Base-by-base conservation (phyloP, 2,329 filamentous ascomycete genomes). In the Apiospora marii region DNA sequence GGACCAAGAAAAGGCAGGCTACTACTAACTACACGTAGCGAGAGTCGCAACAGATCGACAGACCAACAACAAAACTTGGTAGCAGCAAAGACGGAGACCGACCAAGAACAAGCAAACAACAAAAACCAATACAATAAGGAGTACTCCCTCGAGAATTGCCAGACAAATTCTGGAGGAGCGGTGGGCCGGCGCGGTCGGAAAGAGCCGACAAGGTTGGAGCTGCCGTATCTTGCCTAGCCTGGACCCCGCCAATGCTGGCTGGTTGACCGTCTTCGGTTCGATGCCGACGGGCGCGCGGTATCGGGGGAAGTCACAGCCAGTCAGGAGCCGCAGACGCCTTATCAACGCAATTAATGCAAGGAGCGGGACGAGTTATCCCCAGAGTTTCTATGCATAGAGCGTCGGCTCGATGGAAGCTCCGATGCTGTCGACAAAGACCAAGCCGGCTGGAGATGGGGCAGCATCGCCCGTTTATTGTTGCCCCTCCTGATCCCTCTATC, bases 221-320 rank as follows among this genome's bases (percentile, higher is more conserved):
- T 64, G 34, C 58, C 34, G 22, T 64, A 64, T 64, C 41, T 64
- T 41, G 58, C 58, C 58, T 64, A 64, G 58, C 19, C 58, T 64
- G 19, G 3, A 10, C 34, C 13, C 5, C 24, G 24, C 13, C 51
- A 41, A 41, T 53, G 24, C 43, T 44, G 43, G n/a, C 43, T 44
- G 19, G 22, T 49, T 49, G 46, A 49, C 22, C 30, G 27, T 8
- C 27, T 37, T 61, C 53, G 53, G 53, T 61, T 61, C 6, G 27
- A n/a, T 12, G 30, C 58, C 58, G 58, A 64, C n/a, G 53, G 53
- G 2, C 27, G 27, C 27, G 58, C 58, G 58, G 58, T 64, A 64
- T 64, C 58, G 58, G 58, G 53, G 19, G 34, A 49, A 10, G 27
- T 2, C 27, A 6, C 58, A 41, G 58, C 34, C 34, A 41, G 34